These are phyloP conservation scores for Aureobasidium lini DNA, from an alignment of 2,329 filamentous ascomycete genomes.

Conservation along the genomic window DNA sequence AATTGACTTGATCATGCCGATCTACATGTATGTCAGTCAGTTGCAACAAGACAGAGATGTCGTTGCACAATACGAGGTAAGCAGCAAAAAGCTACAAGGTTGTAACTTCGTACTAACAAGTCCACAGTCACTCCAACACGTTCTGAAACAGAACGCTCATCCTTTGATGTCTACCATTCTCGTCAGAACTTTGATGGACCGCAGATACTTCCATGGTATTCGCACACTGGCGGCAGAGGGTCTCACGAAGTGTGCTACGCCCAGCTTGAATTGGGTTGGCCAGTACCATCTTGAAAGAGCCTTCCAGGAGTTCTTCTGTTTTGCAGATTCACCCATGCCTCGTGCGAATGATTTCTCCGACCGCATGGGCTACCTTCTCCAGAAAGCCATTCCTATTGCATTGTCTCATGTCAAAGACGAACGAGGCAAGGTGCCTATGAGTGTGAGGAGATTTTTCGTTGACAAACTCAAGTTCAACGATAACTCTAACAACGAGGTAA, in stretches of 20 bases:
- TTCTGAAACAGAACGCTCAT: slow-evolving; percentile 60
- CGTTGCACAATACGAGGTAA: slow-evolving; percentile 65
- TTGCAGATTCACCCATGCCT: slow-evolving; percentile 68
- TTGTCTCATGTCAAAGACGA: slow-evolving; percentile 70
- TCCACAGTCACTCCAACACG: slow-evolving; percentile 61
- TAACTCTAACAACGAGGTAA: slow-evolving; percentile 70
- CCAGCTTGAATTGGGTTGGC: slow-evolving; percentile 67
- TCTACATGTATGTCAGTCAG: slow-evolving; percentile 97
- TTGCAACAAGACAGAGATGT: slow-evolving; percentile 95
- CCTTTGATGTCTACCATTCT: slow-evolving; percentile 83
- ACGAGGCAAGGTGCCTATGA: slow-evolving; percentile 67
- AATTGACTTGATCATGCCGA: slow-evolving; percentile 73
- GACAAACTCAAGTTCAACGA: slow-evolving; percentile 91
- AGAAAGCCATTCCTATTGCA: slow-evolving; percentile 73
- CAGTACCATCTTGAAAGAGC: slow-evolving; percentile 76
- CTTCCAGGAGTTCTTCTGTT: slow-evolving; percentile 84
- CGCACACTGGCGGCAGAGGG: slow-evolving; percentile 75
- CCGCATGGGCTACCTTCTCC: slow-evolving; percentile 75
- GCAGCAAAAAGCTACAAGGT: slow-evolving; percentile 15
- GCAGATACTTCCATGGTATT: slow-evolving; percentile 88
- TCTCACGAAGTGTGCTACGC: slow-evolving; percentile 67
- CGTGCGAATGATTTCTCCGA: slow-evolving; percentile 87
- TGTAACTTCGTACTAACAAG: slow-evolving; percentile 16
- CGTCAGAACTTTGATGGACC: slow-evolving; percentile 81
- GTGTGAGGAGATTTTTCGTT: slow-evolving; percentile 75